Conservation (phyloP, 345 rosid species). For the Carallia brachiata region DNA sequence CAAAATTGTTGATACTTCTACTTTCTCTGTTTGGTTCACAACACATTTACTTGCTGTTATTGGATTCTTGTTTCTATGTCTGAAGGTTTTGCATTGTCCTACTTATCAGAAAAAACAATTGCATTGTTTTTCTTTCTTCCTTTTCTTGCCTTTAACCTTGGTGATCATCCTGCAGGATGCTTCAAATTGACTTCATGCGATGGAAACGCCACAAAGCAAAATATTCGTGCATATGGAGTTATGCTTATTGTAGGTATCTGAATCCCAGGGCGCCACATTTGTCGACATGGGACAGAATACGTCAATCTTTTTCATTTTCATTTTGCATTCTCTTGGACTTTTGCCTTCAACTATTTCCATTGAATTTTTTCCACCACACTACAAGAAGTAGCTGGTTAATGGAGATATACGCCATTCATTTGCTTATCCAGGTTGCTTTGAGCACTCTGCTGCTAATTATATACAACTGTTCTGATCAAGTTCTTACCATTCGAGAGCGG, state of each 20-base stretch:
- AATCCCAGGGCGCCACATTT: background rate
- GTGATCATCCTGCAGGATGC: conserved; percentile 51
- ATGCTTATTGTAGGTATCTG: conserved; percentile 71
- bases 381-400: conserved; percentile 3
- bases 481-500: conserved; percentile 67
- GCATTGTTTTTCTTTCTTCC: background rate
- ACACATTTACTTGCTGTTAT: background rate
- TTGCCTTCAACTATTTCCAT: too few relatives aligned
- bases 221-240: conserved; percentile 76
- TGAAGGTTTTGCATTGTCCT: background rate
- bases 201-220: conserved; percentile 60
- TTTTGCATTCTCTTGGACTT: conserved; percentile 2
- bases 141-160: background rate
- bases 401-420: conserved; percentile 7
- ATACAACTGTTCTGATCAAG: conserved; percentile 89
- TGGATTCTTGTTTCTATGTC: background rate
- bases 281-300: background rate
- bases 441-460: conserved; percentile 69
- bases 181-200: conserved; percentile 73
- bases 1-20: background rate
- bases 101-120: too few relatives aligned
- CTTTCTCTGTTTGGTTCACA: background rate
- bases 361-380: conserved; percentile 6
- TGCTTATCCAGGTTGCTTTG: conserved; percentile 63
- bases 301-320: background rate